Evolutionary conservation across 2,329 filamentous ascomycete genomes (phyloP), one percentile per base, ranked within the genome.

Genomic region (Shiraia sp.): DNA sequence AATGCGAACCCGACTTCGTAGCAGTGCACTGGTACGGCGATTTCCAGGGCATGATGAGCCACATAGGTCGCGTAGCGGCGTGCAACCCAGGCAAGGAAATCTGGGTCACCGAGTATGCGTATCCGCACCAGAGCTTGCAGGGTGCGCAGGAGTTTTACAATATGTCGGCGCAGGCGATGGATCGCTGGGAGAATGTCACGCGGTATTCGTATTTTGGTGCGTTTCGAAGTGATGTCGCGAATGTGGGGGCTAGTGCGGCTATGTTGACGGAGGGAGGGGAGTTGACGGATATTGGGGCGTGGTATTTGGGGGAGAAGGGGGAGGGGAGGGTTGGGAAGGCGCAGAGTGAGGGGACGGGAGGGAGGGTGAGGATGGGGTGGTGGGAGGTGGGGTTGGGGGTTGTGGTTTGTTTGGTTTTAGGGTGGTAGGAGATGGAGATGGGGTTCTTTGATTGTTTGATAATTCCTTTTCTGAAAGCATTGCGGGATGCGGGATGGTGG

Each of bases 101-200:
- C 47, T 92, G 88, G 88, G 75, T 92, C 9, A 92, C 88, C 17
- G 88, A 93, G 68, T 90, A 86, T 65, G 87, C 85, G 26, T 77
- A 78, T 38, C 65, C 72, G 40, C 68, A 85, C 47, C 74, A 80
- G 55, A 72, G 77, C 17, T 75, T 89, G 12, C 45, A 63, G 1
- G 68, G 75, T 0, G 85, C 83, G 0, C 79, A 89, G 61, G 53
- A 63, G 0, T 90, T 88, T 62, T 90, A 81, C 72, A 89, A 90
- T 57, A 75, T 74, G 56, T 83, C 79, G 2, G 68, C 79, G 38
- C 76, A 81, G 31, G 89, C 83, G 65, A 80, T 92, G 47, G 87
- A 92, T 64, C 73, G 77, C 1, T 66, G 82, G 36, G 70, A 68
- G 10, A 83, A 78, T 40, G 75, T 90, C 12, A 81, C 77, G 2